Evolutionary conservation across 805 yeast species (phyloP).

Genomic region (Torulaspora microellipsoides): DNA sequence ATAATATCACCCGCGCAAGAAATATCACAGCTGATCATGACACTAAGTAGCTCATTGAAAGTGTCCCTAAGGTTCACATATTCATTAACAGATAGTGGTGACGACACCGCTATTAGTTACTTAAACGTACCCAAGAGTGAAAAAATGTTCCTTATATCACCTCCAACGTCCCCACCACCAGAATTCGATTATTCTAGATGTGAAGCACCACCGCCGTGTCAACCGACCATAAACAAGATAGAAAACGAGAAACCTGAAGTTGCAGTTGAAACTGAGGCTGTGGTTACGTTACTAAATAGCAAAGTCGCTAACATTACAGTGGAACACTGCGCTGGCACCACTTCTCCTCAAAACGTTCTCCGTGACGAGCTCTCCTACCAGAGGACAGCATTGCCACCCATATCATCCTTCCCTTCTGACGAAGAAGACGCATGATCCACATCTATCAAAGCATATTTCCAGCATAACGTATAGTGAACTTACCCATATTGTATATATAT

Average conservation of each 20-base stretch:
- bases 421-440: slow-evolving; percentile 4
- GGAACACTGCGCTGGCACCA: slow-evolving; percentile 14
- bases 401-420: slow-evolving; percentile 36
- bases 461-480: no score
- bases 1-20: slow-evolving; percentile 19
- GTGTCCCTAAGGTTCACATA: slow-evolving; percentile 8
- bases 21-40: slow-evolving; percentile 1
- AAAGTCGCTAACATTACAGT: slow-evolving; percentile 23
- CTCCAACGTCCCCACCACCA: slow-evolving; percentile 42
- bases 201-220: slow-evolving; percentile 36
- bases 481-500: no score
- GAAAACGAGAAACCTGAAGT: no score
- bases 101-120: slow-evolving; percentile 15
- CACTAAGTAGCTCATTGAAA: background rate
- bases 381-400: slow-evolving; percentile 37
- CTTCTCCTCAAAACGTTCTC: no score
- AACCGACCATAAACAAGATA: background rate
- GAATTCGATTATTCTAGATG: slow-evolving; percentile 37
- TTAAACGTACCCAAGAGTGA: slow-evolving; percentile 34
- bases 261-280: background rate
- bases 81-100: slow-evolving; percentile 15
- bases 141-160: slow-evolving; percentile 38
- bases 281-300: slow-evolving; percentile 16
- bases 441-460: no score
- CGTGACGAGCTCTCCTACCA: slow-evolving; percentile 14